phyloP scores from a whole-genome alignment of 371 early-diverging fungal species.

The Catenaria anguillulae region DNA sequence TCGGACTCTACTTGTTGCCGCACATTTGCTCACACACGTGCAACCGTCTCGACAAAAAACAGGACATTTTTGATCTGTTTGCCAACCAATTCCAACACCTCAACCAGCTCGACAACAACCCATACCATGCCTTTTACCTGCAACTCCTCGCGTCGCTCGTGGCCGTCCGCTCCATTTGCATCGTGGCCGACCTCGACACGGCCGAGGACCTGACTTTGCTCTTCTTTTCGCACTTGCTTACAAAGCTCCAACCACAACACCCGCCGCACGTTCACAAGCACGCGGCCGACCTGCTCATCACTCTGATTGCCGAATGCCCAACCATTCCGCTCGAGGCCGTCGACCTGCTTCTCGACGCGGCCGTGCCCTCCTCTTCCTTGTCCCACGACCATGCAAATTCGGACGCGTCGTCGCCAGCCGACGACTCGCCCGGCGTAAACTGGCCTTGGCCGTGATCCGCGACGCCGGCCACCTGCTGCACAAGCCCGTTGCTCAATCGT shows the following conservation, averaged over 20 bases:
- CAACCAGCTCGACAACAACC: conserved; percentile 26
- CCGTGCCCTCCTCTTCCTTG: too few species aligned
- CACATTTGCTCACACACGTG: neutral
- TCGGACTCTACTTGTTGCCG: neutral
- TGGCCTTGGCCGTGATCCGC: conserved; percentile 70
- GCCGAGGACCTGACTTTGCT: conserved; percentile 47
- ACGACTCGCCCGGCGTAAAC: conserved; percentile 53
- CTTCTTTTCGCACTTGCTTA: conserved; percentile 47
- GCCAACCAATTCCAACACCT: conserved; percentile 49
- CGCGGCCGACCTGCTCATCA: conserved; percentile 67
- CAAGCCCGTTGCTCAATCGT: conserved; percentile 74
- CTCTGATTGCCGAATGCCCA: conserved; percentile 59
- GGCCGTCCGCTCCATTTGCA: conserved; percentile 60
- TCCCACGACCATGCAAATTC: too few species aligned
- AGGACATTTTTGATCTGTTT: conserved; percentile 68
- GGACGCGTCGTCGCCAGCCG: conserved; percentile 55
- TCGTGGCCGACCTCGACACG: conserved; percentile 52
- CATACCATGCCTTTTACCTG: conserved; percentile 52
- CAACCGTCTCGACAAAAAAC: too few species aligned
- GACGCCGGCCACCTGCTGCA: conserved; percentile 62
- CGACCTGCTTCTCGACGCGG: conserved; percentile 61
- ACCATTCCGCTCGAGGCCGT: conserved; percentile 55
- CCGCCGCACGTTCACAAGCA: conserved; percentile 59
- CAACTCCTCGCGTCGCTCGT: conserved; percentile 77
- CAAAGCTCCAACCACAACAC: conserved; percentile 43